These are phyloP conservation scores for Cryphonectria naterciae DNA, from an alignment of 2,329 filamentous ascomycete genomes.

Conservation along the genomic window DNA sequence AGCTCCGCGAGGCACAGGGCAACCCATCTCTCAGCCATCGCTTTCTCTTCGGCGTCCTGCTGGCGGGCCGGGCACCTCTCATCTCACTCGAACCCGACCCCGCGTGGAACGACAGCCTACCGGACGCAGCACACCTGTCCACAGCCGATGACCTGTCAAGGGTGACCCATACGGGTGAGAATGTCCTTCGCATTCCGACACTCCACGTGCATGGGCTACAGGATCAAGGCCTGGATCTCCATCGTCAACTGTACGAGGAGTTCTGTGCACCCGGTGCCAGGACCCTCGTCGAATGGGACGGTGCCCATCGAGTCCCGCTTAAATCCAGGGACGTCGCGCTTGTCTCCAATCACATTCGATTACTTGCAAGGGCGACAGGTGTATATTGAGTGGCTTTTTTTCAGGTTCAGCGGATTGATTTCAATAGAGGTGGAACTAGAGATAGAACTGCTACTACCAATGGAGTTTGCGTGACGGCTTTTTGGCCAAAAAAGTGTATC, in stretches of 20 bases:
- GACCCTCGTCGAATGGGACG: conserved; percentile 72
- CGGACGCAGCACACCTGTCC: conserved; percentile 12
- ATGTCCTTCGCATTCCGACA: conserved; percentile 51
- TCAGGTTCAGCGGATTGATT: no score
- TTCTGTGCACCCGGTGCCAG: conserved; percentile 62
- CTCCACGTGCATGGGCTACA: conserved; percentile 69
- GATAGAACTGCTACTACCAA: no score
- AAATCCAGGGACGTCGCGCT: conserved; percentile 66
- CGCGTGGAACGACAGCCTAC: conserved; percentile 5
- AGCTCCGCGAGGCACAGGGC: conserved; percentile 44
- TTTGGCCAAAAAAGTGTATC: no score
- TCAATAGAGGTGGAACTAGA: no score
- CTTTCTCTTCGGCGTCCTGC: conserved; percentile 38
- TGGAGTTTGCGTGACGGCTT: no score
- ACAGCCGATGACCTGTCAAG: conserved; percentile 13
- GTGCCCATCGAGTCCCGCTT: conserved; percentile 71
- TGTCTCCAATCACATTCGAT: conserved; percentile 44
- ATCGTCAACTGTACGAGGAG: conserved; percentile 57
- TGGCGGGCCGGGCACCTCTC: conserved; percentile 38
- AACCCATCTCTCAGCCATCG: conserved; percentile 9
- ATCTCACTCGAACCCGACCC: conserved; percentile 12
- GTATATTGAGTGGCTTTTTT: background rate
- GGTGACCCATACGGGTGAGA: conserved; percentile 10
- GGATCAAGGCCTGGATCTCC: conserved; percentile 63
- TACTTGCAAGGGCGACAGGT: conserved; percentile 15